A percentile compares a stretch with the other conserved stretches of the same genome.
Conservation (phyloP, 2,329 filamentous ascomycete species). For the Hirsutella rhossiliensis region DNA sequence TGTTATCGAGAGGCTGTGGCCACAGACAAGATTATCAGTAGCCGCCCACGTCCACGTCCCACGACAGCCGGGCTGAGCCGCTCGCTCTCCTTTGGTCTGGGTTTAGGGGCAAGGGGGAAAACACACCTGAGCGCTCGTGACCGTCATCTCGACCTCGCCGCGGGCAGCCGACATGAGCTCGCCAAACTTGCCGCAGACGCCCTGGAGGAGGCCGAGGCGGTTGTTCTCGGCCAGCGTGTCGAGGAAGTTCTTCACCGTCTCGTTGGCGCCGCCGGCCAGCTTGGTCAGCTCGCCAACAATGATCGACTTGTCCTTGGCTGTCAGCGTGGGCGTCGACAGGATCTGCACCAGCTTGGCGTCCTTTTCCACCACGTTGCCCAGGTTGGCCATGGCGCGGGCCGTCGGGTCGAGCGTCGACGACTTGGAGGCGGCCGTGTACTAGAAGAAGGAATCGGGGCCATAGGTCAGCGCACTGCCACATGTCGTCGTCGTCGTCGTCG, state of each 20-base stretch:
- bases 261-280: slow-evolving; percentile 60
- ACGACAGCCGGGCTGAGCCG: too few species aligned
- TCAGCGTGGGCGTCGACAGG: slow-evolving; percentile 71
- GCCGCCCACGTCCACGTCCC: too few species aligned
- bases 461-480: neutral
- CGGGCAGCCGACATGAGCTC: slow-evolving; percentile 78
- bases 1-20: slow-evolving; percentile 67
- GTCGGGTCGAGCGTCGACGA: slow-evolving; percentile 73
- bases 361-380: slow-evolving; percentile 62
- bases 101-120: neutral
- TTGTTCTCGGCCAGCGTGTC: slow-evolving; percentile 90
- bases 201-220: slow-evolving; percentile 70
- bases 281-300: slow-evolving; percentile 85
- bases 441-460: slow-evolving; percentile 12
- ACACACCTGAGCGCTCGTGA: slow-evolving; percentile 81
- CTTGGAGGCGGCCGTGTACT: slow-evolving; percentile 97
- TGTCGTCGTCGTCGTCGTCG: neutral
- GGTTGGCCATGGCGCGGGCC: slow-evolving; percentile 63
- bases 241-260: slow-evolving; percentile 91
- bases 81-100: neutral
- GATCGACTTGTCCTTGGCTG: slow-evolving; percentile 65
- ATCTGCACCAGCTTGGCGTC: slow-evolving; percentile 71
- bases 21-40: neutral
- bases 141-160: slow-evolving; percentile 86
- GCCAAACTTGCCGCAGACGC: slow-evolving; percentile 77